Conservation (phyloP, 2,329 filamentous ascomycete genomes). For the Alternaria burnsii region DNA sequence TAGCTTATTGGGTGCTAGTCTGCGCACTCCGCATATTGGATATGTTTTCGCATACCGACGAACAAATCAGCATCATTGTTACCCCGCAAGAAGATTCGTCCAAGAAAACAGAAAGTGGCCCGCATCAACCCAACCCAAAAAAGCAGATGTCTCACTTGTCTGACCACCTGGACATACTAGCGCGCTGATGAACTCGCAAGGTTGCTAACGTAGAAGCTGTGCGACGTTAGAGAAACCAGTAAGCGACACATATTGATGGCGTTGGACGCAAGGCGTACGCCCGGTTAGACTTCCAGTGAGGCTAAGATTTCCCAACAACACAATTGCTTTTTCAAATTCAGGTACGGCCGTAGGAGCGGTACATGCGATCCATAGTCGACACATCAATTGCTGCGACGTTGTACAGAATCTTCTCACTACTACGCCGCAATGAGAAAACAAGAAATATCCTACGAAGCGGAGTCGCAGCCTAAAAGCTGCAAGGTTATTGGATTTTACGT, state of each 20-base stretch:
- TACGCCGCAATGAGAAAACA: background rate
- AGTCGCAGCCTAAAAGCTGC: background rate
- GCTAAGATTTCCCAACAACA: background rate
- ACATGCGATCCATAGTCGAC: background rate
- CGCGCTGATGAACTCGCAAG: background rate
- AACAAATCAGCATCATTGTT: background rate
- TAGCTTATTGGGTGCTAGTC: background rate
- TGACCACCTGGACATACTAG: background rate
- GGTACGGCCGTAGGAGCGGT: background rate
- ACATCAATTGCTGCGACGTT: background rate
- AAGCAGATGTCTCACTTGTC: background rate
- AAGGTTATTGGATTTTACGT: too few species aligned
- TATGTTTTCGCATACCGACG: background rate
- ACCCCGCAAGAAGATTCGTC: background rate
- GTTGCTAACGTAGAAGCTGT: slow-evolving; percentile 3
- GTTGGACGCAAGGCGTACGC: background rate
- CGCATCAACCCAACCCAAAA: background rate
- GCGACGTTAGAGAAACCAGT: background rate
- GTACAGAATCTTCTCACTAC: background rate
- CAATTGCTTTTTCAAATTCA: background rate
- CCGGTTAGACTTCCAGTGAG: background rate
- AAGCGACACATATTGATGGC: background rate
- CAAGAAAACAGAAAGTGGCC: background rate
- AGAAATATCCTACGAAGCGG: background rate
- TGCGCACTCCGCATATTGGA: slow-evolving; percentile 11